phyloP scores from a whole-genome alignment of 2,329 filamentous ascomycete genomes.

The Piedraia hortae region DNA sequence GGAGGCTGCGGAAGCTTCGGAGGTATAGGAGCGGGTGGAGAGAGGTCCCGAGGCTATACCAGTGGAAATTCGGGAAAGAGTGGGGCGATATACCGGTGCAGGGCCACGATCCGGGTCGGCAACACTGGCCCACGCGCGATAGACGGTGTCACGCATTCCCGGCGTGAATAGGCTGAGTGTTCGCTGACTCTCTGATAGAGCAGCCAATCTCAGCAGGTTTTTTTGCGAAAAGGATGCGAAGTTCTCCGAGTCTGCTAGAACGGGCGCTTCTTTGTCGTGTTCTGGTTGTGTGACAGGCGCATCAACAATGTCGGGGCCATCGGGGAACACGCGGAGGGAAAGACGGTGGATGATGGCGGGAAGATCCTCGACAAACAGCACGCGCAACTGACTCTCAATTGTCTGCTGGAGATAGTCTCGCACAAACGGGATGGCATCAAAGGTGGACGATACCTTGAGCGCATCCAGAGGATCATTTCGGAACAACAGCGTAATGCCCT shows the following conservation, averaged over 20 bases:
- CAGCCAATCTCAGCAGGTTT: slow-evolving; percentile 59
- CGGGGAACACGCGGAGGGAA: slow-evolving; percentile 68
- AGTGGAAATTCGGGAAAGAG: slow-evolving; percentile 20
- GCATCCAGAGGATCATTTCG: slow-evolving; percentile 94
- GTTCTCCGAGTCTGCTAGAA: slow-evolving; percentile 43
- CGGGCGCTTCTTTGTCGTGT: slow-evolving; percentile 32
- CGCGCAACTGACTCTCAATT: slow-evolving; percentile 77
- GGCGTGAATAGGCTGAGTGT: slow-evolving; percentile 82
- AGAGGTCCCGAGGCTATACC: no score
- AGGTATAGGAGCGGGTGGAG: slow-evolving; percentile 34
- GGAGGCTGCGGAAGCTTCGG: slow-evolving; percentile 36
- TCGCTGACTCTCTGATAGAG: slow-evolving; percentile 63
- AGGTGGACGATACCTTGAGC: slow-evolving; percentile 92
- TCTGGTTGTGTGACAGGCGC: slow-evolving; percentile 32
- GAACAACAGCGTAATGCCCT: slow-evolving; percentile 87
- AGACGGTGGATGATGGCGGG: slow-evolving; percentile 88
- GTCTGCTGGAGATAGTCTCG: slow-evolving; percentile 89
- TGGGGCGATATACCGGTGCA: slow-evolving; percentile 17
- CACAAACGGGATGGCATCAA: slow-evolving; percentile 96
- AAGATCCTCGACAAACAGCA: slow-evolving; percentile 91
- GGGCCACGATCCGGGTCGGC: slow-evolving; percentile 31
- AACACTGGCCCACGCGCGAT: slow-evolving; percentile 69
- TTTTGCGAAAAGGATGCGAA: slow-evolving; percentile 88
- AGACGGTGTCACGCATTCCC: slow-evolving; percentile 68
- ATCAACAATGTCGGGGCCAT: slow-evolving; percentile 15